phyloP scores from a whole-genome alignment of 2,329 filamentous ascomycete species.

The Pestalotiopsis fici region DNA sequence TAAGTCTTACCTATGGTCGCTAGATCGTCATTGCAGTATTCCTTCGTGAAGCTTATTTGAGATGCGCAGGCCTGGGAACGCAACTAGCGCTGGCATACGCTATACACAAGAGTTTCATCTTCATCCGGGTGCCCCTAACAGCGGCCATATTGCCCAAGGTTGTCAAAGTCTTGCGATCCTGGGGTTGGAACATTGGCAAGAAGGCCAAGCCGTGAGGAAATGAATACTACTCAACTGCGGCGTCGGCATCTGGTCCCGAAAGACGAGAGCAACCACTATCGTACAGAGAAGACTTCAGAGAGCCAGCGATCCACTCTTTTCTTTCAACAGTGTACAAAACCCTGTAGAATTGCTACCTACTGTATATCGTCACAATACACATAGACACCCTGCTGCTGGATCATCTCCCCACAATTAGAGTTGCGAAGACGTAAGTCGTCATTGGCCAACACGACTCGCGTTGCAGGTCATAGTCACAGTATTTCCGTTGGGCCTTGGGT shows the following conservation, averaged over 20 bases:
- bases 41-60: conserved; percentile 14
- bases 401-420: not conserved
- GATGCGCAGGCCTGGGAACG: conserved; percentile 63
- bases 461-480: not conserved
- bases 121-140: conserved; percentile 89
- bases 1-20: conserved; percentile 48
- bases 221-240: not conserved
- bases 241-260: not conserved
- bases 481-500: not conserved
- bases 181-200: conserved; percentile 96
- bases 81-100: conserved; percentile 93
- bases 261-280: not conserved
- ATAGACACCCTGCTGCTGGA: conserved; percentile 1
- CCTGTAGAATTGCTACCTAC: not conserved
- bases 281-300: not conserved
- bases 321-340: not conserved
- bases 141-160: conserved; percentile 90
- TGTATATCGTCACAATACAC: not conserved
- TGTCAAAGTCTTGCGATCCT: conserved; percentile 82
- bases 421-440: not conserved
- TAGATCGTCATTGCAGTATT: not conserved
- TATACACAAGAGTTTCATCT: conserved; percentile 97
- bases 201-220: conserved; percentile 30
- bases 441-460: conserved; percentile 1
- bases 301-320: not conserved